These are phyloP conservation scores for Globisporangium yorkense DNA, from an alignment of 352 stramenopile genomes.

Conservation along the genomic window DNA sequence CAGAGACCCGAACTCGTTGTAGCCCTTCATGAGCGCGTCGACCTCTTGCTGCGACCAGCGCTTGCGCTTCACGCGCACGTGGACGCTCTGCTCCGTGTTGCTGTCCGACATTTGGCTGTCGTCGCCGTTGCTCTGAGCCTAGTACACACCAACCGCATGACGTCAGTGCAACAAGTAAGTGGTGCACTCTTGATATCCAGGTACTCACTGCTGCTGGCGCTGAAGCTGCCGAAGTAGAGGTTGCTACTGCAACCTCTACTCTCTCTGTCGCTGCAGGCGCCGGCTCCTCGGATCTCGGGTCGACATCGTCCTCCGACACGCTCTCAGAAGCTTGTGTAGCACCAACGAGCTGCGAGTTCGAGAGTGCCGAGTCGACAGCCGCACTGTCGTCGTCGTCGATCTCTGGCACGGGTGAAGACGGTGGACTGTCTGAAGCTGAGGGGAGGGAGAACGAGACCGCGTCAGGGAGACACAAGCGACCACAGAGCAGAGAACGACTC, in stretches of 20 bases:
- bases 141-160: neutral
- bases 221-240: neutral
- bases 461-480: no score
- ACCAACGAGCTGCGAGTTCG: neutral
- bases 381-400: slow-evolving; percentile 5
- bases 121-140: slow-evolving; percentile 4
- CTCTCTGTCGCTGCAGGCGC: neutral
- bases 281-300: neutral
- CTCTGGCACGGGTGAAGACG: slow-evolving; percentile 7
- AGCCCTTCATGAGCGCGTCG: slow-evolving; percentile 48
- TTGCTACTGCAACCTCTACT: neutral
- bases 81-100: slow-evolving; percentile 8
- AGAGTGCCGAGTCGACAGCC: no score
- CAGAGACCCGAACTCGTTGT: slow-evolving; percentile 40
- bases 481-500: neutral
- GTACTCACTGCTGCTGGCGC: neutral
- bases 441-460: neutral
- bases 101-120: slow-evolving; percentile 1
- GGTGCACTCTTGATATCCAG: no score
- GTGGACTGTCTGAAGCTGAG: slow-evolving; percentile 2
- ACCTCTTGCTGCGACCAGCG: slow-evolving; percentile 55
- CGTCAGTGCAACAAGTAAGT: neutral
- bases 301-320: neutral
- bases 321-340: neutral
- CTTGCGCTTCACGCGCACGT: slow-evolving; percentile 21